Evolutionary conservation across 192 early-diverging fungal species (phyloP).

Genomic region (Neocallimastix lanati): DNA sequence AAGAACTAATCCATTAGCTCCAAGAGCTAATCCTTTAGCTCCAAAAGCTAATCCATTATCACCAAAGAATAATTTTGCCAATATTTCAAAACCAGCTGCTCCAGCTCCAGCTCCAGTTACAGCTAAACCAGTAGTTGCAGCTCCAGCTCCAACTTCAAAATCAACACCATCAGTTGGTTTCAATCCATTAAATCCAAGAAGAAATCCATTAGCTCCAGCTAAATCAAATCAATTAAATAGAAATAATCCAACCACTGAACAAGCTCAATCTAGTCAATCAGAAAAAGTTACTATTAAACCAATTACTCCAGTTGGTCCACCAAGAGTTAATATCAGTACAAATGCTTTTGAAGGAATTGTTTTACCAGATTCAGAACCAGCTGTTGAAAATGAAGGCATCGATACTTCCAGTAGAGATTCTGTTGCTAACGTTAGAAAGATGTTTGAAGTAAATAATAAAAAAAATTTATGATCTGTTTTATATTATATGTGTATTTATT

Average conservation of each 20-base stretch:
- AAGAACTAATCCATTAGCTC: neutral
- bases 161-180: neutral
- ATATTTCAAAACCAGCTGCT: no score
- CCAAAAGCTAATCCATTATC: neutral
- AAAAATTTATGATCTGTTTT: no score
- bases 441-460: neutral
- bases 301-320: neutral
- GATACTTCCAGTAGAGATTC: neutral
- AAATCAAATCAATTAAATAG: neutral
- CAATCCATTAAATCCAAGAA: no score
- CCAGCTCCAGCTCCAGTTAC: neutral
- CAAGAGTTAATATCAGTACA: neutral
- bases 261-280: neutral
- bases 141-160: neutral
- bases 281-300: neutral
- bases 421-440: neutral
- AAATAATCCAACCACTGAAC: neutral
- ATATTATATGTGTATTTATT: no score
- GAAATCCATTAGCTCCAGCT: no score
- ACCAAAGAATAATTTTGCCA: neutral
- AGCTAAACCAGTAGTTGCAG: neutral
- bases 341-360: neutral
- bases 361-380: neutral
- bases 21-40: neutral
- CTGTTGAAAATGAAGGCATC: neutral